Conservation (phyloP, 148 eudicot species). For the Vaccinium myrtillus region DNA sequence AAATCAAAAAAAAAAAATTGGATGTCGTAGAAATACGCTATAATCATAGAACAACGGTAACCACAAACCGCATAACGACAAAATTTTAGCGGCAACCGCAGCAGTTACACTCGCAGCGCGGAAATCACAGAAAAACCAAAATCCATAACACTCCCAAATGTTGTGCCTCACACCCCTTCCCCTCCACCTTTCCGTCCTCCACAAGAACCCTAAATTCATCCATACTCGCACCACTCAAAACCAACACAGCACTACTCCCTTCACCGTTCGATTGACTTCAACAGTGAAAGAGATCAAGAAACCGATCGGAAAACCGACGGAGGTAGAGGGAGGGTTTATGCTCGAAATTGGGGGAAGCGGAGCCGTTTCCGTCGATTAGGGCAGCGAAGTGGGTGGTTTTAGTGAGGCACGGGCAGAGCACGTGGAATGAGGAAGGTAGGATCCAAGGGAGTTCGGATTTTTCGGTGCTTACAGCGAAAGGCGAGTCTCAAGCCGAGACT, state of each 20-base stretch:
- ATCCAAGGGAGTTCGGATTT: slow-evolving; percentile 93
- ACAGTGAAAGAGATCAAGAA: slow-evolving; percentile 12
- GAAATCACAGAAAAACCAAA: not conserved
- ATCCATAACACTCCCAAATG: slow-evolving; percentile 20
- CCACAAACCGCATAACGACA: not conserved
- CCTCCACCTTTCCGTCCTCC: not conserved
- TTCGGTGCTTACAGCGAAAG: slow-evolving; percentile 75
- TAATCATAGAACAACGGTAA: not conserved
- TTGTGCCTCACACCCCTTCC: slow-evolving; percentile 17
- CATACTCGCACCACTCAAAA: not conserved
- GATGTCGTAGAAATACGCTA: too few species aligned
- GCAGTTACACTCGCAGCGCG: not conserved
- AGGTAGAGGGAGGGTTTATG: slow-evolving; percentile 15
- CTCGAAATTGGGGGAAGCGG: not conserved
- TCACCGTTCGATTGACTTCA: slow-evolving; percentile 31
- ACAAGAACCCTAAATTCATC: slow-evolving; percentile 23
- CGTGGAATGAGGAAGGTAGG: slow-evolving; percentile 97
- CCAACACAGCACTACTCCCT: not conserved
- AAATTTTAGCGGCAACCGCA: slow-evolving; percentile 16
- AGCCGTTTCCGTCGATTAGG: slow-evolving; percentile 50
- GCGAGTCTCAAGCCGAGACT: slow-evolving; percentile 88
- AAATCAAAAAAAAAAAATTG: too few species aligned
- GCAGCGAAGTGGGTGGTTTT: slow-evolving; percentile 80
- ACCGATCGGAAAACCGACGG: slow-evolving; percentile 2
- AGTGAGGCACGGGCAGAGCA: slow-evolving; percentile 97